These are phyloP conservation scores for Fusarium dimerum DNA, from an alignment of 2,329 filamentous ascomycete genomes.

Conservation along the genomic window DNA sequence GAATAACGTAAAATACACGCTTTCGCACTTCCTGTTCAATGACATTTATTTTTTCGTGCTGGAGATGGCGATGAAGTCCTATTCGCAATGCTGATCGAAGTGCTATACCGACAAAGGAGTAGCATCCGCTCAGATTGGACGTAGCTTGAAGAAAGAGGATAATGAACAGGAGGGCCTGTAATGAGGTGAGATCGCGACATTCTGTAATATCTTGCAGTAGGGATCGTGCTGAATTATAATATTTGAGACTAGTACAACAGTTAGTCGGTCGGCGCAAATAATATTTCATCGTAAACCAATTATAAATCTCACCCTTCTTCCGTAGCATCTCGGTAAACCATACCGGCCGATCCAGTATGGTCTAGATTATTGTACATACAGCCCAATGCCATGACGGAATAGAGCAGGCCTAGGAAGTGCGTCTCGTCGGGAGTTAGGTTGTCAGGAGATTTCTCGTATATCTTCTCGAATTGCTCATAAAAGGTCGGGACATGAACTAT, in stretches of 20 bases:
- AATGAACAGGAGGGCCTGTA: slow-evolving; percentile 78
- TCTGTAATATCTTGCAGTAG: slow-evolving; percentile 67
- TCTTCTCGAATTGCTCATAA: slow-evolving; percentile 71
- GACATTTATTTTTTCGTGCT: slow-evolving; percentile 61
- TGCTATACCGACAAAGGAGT: slow-evolving; percentile 78
- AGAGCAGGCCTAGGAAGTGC: slow-evolving; percentile 69
- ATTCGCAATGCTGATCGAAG: slow-evolving; percentile 74
- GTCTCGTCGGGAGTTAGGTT: slow-evolving; percentile 65
- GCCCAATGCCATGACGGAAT: slow-evolving; percentile 70
- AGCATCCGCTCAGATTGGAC: slow-evolving; percentile 76
- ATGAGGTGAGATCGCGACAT: slow-evolving; percentile 71
- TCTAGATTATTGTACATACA: slow-evolving; percentile 68
- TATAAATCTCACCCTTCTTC: slow-evolving; percentile 54
- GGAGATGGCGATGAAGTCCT: slow-evolving; percentile 73
- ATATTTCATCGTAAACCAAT: background rate
- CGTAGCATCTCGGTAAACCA: slow-evolving; percentile 51
- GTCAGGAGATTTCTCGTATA: slow-evolving; percentile 71
- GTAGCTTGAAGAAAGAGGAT: slow-evolving; percentile 80
- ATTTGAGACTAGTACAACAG: slow-evolving; percentile 61
- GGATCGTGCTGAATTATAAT: slow-evolving; percentile 67
- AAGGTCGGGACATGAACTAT: slow-evolving; percentile 83
- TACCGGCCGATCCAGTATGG: slow-evolving; percentile 48
- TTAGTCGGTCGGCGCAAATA: slow-evolving; percentile 28
- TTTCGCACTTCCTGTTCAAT: slow-evolving; percentile 66
- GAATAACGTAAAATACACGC: slow-evolving; percentile 67